These are phyloP conservation scores for Solanum gracilifrons DNA, from an alignment of 257 asterid species.

Conservation along the genomic window DNA sequence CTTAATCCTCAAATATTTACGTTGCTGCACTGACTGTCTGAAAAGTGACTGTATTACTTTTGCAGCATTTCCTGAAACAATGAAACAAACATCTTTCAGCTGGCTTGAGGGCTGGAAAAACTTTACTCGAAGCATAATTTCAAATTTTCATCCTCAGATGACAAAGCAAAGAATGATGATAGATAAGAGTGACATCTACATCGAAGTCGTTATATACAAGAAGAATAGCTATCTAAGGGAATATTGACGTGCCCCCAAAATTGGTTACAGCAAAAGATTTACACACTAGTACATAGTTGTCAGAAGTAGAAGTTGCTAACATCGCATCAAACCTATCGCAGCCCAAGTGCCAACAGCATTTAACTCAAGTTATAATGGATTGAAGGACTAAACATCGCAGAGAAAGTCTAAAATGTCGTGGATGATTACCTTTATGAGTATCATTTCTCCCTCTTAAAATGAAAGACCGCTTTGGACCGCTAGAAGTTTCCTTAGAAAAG, in stretches of 20 bases:
- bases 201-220: neutral
- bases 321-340: neutral
- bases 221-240: neutral
- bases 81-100: slow-evolving; percentile 1
- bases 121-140: neutral
- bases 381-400: neutral
- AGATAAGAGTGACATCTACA: neutral
- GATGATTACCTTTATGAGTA: slow-evolving; percentile 49
- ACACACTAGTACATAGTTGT: neutral
- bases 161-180: neutral
- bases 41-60: slow-evolving; percentile 68
- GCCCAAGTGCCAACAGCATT: neutral
- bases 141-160: neutral
- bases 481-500: slow-evolving; percentile 19
- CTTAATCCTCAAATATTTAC: slow-evolving; percentile 35
- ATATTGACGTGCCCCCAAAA: neutral
- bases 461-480: slow-evolving; percentile 15
- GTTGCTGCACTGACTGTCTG: slow-evolving; percentile 36
- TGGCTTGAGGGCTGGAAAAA: neutral
- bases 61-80: slow-evolving; percentile 78
- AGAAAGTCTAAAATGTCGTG: neutral
- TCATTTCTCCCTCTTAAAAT: slow-evolving; percentile 20
- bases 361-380: neutral
- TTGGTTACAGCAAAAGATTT: neutral
- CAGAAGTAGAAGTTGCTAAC: neutral